These are phyloP conservation scores for Mucuna pruriens DNA, from an alignment of 306 rosid species.

Conservation along the genomic window DNA sequence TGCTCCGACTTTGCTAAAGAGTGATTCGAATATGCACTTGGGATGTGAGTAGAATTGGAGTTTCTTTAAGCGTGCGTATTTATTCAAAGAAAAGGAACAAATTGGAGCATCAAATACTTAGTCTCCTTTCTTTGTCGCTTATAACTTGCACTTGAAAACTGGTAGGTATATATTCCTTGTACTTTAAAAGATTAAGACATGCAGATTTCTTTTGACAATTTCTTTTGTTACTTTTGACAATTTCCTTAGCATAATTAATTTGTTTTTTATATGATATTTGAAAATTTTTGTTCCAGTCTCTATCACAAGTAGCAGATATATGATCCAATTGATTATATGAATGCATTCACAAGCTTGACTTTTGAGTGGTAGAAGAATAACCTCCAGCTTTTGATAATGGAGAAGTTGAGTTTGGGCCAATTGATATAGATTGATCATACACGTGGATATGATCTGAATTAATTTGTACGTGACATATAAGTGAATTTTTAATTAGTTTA, in stretches of 20 bases:
- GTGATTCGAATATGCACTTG: background rate
- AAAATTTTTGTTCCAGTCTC: background rate
- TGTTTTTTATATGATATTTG: background rate
- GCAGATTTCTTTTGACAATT: background rate
- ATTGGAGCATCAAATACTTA: background rate
- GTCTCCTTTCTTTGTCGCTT: background rate
- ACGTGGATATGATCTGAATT: too few relatives aligned
- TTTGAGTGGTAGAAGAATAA: background rate
- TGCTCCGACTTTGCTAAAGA: background rate
- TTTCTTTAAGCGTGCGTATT: background rate
- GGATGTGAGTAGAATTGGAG: background rate
- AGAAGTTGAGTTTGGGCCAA: background rate
- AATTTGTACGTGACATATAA: too few relatives aligned
- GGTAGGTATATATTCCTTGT: background rate
- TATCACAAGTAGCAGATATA: background rate
- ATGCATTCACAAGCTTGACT: background rate
- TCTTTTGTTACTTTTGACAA: background rate
- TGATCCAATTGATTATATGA: background rate
- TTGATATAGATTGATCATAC: background rate
- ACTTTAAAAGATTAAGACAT: background rate
- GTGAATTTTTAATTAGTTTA: too few relatives aligned
- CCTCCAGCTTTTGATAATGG: background rate
- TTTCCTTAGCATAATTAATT: background rate
- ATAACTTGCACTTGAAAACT: background rate
- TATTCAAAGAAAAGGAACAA: background rate